Conservation (phyloP, 2,329 filamentous ascomycete genomes). For the Polytolypa hystricis region DNA sequence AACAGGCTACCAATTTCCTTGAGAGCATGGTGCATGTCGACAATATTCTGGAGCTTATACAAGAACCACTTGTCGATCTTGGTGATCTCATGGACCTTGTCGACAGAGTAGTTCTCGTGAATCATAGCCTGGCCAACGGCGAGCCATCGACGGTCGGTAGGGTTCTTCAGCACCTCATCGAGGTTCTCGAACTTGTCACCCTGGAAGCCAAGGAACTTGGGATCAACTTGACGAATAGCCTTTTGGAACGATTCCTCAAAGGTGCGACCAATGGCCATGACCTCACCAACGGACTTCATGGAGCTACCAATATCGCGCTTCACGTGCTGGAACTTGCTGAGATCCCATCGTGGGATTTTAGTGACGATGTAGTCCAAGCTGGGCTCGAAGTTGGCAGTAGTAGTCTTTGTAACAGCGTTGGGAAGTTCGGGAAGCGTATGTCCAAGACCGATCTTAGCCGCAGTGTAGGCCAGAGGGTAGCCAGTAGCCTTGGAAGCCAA, state of each 20-base stretch:
- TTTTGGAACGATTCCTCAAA: slow-evolving; percentile 99
- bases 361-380: slow-evolving; percentile 96
- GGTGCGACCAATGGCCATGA: slow-evolving; percentile 97
- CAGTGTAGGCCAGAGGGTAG: slow-evolving; percentile 93
- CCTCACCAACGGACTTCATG: slow-evolving; percentile 98
- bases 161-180: slow-evolving; percentile 80
- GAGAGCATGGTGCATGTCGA: slow-evolving; percentile 77
- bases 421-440: slow-evolving; percentile 91
- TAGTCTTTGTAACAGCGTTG: slow-evolving; percentile 97
- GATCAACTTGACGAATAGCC: slow-evolving; percentile 93
- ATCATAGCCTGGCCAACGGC: slow-evolving; percentile 97
- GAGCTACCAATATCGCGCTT: slow-evolving; percentile 94
- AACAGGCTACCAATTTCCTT: slow-evolving; percentile 73
- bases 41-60: slow-evolving; percentile 95
- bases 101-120: slow-evolving; percentile 89
- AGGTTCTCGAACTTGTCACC: slow-evolving; percentile 89
- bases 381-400: slow-evolving; percentile 96
- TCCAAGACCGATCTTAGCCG: slow-evolving; percentile 94
- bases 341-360: slow-evolving; percentile 97
- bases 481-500: slow-evolving; percentile 96
- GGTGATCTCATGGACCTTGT: slow-evolving; percentile 81
- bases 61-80: slow-evolving; percentile 99
- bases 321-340: slow-evolving; percentile 98
- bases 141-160: slow-evolving; percentile 92
- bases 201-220: slow-evolving; percentile 83